These are phyloP conservation scores for Buxus sempervirens DNA, from an alignment of 164 flowering plant species.

Conservation along the genomic window DNA sequence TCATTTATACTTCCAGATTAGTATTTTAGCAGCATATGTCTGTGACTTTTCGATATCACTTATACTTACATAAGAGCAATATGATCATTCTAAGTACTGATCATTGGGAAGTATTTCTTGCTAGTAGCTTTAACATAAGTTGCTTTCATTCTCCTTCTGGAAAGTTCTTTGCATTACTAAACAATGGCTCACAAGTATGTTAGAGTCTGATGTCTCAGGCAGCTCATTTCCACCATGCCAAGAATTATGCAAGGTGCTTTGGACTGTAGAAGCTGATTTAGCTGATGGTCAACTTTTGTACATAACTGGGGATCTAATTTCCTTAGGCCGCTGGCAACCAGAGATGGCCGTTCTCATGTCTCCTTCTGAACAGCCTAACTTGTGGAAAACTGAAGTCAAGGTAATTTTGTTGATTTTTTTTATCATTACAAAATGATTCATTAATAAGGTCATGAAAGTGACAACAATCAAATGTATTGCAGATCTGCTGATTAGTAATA, in stretches of 20 bases:
- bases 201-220: constrained; percentile 24
- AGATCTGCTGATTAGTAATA: background rate
- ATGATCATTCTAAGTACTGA: no score
- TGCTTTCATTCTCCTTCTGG: background rate
- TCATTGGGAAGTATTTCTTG: no score
- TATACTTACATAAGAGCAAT: background rate
- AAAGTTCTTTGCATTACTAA: constrained; percentile 3
- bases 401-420: constrained; percentile 23
- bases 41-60: background rate
- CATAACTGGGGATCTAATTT: constrained; percentile 51
- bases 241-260: constrained; percentile 43
- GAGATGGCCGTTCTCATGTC: constrained; percentile 57
- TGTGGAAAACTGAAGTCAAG: constrained; percentile 65
- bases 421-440: background rate
- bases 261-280: constrained; percentile 63
- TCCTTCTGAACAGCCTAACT: constrained; percentile 42
- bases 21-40: background rate
- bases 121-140: background rate
- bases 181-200: constrained; percentile 11
- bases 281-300: constrained; percentile 51
- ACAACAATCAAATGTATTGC: no score
- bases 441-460: background rate
- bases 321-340: constrained; percentile 62
- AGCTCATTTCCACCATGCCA: constrained; percentile 16
- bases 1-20: background rate